phyloP scores from a whole-genome alignment of 176 grass and related monocot genomes.

The Juncus inflexus region DNA sequence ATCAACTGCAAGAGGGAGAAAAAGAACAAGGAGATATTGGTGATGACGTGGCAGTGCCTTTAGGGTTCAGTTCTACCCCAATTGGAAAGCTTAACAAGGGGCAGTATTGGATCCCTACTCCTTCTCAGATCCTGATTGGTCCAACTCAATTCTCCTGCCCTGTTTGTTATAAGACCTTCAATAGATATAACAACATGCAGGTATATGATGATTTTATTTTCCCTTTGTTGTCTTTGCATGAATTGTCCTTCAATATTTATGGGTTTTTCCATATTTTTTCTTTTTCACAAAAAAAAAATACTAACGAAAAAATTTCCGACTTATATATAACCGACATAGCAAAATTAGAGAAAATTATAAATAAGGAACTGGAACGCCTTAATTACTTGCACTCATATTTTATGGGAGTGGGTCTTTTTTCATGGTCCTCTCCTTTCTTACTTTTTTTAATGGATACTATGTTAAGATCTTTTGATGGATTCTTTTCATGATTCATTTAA shows the following conservation, averaged over 20 bases:
- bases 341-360: neutral
- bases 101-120: constrained; percentile 98
- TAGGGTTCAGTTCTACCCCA: constrained; percentile 70
- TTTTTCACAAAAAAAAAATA: constrained; percentile 1
- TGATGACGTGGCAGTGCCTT: constrained; percentile 45
- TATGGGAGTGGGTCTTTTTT: neutral
- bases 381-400: too few species aligned
- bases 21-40: constrained; percentile 41
- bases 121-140: constrained; percentile 94
- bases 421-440: neutral
- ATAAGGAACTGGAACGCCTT: too few species aligned
- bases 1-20: constrained; percentile 27
- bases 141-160: constrained; percentile 98
- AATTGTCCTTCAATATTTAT: constrained; percentile 1
- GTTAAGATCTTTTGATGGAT: constrained; percentile 3
- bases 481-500: constrained; percentile 6
- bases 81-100: constrained; percentile 97
- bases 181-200: constrained; percentile 99
- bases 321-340: neutral
- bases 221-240: neutral
- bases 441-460: neutral
- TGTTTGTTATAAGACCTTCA: constrained; percentile 98
- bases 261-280: constrained; percentile 10
- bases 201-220: constrained; percentile 30
- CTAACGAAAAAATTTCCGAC: neutral